Base-by-base conservation (phyloP, 352 stramenopile genomes). In the Aphanomyces cochlioides region DNA sequence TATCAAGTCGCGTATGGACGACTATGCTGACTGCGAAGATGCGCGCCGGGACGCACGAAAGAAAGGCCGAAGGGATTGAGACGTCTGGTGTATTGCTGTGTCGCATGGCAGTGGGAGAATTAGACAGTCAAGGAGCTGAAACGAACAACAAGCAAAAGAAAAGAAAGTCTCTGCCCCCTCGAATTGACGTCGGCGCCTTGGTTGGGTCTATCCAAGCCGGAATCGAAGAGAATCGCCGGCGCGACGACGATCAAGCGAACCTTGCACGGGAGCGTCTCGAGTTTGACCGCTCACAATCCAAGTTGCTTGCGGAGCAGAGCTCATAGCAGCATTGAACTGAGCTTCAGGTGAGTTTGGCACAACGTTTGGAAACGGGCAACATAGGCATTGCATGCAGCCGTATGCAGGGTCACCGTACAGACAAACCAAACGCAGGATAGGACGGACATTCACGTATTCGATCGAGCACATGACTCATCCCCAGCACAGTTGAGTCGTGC, bases 401-500 rank as follows among this genome's bases (percentile, higher is more conserved):
- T 67, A 67, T 3, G 59, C 59, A 7, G 59, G 59, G 40, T 67
- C 59, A 28, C 39, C 39, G 39, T 54, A 67, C 7, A 67, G 17
- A 34, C 59, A n/a, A n/a, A 67, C 10, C 28, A 67, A 17, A 36
- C 19, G 7, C 36, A n/a, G 7, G 56, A 48, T 5, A 54, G 40
- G 5, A 7, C n/a, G 41, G 38, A 5, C 17, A 28, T 5, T 34
- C n/a, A n/a, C 47, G 38, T 7, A 67, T 36, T 43, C 34, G 5
- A 17, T 53, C 37, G 5, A 67, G 19, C 13, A 67, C 39, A 48
- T 43, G 40, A 54, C 41, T 56, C 41, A 67, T 67, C 4, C 28
- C 38, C 7, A 67, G 39, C 59, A 67, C 34, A 47, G 59, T 67
- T 3, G 59, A 39, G 40, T 67, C 59, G 12, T 67, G 59, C n/a